Evolutionary conservation across 108 stramenopile genomes (phyloP).

Genomic region (Nitzschia putrida): DNA sequence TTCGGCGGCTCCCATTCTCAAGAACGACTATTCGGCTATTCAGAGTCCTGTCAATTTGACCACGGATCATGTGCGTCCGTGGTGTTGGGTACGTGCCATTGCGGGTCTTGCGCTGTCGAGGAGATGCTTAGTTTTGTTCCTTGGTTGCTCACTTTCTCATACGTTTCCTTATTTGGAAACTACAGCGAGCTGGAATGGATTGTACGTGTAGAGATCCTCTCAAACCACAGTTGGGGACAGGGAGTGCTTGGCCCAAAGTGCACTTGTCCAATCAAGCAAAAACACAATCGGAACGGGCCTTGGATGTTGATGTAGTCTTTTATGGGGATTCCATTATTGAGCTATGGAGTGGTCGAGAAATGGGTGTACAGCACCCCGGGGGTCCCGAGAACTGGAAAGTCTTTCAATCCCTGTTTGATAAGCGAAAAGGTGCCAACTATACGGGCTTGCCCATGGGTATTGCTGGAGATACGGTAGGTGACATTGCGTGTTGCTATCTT

Average conservation of each 20-base stretch:
- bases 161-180: too few species aligned
- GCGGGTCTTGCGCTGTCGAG: too few species aligned
- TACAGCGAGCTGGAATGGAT: slow-evolving; percentile 9
- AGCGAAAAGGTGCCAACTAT: slow-evolving; percentile 43
- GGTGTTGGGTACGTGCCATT: slow-evolving; percentile 14
- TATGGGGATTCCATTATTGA: slow-evolving; percentile 66
- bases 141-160: too few species aligned
- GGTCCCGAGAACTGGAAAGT: not conserved
- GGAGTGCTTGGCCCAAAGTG: not conserved
- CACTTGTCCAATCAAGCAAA: slow-evolving; percentile 14
- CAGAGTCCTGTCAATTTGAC: slow-evolving; percentile 11
- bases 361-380: slow-evolving; percentile 30
- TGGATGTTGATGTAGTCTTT: slow-evolving; percentile 64
- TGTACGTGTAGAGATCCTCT: slow-evolving; percentile 32
- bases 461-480: slow-evolving; percentile 59
- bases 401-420: slow-evolving; percentile 29
- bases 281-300: slow-evolving; percentile 12
- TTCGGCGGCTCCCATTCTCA: not conserved
- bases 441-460: slow-evolving; percentile 64
- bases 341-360: slow-evolving; percentile 42
- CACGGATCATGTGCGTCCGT: not conserved
- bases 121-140: too few species aligned
- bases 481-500: not conserved
- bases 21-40: slow-evolving; percentile 9
- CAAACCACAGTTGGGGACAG: slow-evolving; percentile 1